Base-by-base conservation (phyloP, 1,284 basidiomycete genomes). In the Hymenochaete sp. region DNA sequence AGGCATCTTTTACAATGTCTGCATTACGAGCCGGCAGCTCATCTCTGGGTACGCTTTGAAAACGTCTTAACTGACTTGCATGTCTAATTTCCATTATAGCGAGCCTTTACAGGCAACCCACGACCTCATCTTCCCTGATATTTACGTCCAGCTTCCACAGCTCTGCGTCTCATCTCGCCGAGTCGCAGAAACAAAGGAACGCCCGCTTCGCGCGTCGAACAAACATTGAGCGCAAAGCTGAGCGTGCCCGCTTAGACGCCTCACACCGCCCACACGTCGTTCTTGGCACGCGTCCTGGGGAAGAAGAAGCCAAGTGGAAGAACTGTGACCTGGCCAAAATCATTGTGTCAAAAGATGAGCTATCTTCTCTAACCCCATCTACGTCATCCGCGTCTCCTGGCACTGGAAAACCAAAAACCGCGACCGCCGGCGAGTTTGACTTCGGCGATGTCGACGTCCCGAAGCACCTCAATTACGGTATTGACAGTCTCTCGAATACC, bases 231-330 rank as follows among this genome's bases (percentile, higher is more conserved):
- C 62, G 63, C 38, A 72, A 72, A 49, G 64, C 64, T 19, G 68
- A 77, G 51, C 67, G 69, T 16, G 59, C 60, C 33, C 60, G 62
- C 36, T 55, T 61, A 29, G 69, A 65, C 3, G 66, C 70, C 0
- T 65, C 67, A 4, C 64, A 61, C 38, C 68, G 68, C 22, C 79
- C 88, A 10, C 81, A 84, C 54, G 74, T 82, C 42, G 72, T 92
- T 5, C 75, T 90, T 1, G 89, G 89, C 3, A 75, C 73, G 18
- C 70, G 75, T 32, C 67, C 73, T 4, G 72, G 72, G 44, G 35
- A 45, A n/a, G 73, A 82, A 49, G 74, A 79, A 45, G 57, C 64
- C 48, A 79, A 76, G 58, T 90, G 85, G 83, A 55, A 62, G 19
- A 64, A 67, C 24, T 78, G 75, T 57, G 72, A 79, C 62, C 74